A percentile compares a stretch with the other conserved stretches of the same genome.
Conservation (phyloP, 1,284 basidiomycete species). For the Cutaneotrichosporon cyanovorans region DNA sequence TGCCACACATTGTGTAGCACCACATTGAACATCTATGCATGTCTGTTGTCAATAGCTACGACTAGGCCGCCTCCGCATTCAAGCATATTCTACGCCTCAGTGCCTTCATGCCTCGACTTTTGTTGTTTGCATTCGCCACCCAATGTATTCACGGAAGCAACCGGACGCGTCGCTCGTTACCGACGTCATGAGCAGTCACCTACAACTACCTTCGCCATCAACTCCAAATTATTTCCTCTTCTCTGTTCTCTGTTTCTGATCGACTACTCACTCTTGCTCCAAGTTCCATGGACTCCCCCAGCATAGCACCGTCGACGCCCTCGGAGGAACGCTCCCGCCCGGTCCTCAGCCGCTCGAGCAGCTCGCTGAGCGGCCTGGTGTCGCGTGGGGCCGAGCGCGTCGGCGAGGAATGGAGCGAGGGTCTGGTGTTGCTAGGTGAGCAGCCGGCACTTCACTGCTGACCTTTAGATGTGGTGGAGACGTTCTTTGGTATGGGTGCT, state of each 20-base stretch:
- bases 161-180: too few species aligned
- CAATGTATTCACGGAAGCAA: not conserved
- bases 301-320: conserved; percentile 4
- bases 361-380: conserved; percentile 29
- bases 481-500: conserved; percentile 38
- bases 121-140: not conserved
- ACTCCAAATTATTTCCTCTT: too few species aligned
- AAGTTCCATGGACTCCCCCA: conserved; percentile 8
- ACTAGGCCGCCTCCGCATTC: too few species aligned
- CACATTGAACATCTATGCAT: too few species aligned
- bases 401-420: conserved; percentile 37
- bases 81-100: too few species aligned
- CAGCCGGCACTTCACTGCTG: not conserved
- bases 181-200: too few species aligned
- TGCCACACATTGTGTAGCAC: too few species aligned
- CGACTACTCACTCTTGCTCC: not conserved
- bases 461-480: conserved; percentile 44
- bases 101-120: not conserved
- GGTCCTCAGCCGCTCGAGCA: conserved; percentile 12
- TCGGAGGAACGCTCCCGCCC: not conserved
- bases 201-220: too few species aligned
- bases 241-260: too few species aligned
- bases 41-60: too few species aligned
- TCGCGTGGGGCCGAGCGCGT: conserved; percentile 29
- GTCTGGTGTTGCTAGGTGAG: conserved; percentile 40